phyloP scores from a whole-genome alignment of 352 stramenopile genomes.

The Phytopythium montanum region DNA sequence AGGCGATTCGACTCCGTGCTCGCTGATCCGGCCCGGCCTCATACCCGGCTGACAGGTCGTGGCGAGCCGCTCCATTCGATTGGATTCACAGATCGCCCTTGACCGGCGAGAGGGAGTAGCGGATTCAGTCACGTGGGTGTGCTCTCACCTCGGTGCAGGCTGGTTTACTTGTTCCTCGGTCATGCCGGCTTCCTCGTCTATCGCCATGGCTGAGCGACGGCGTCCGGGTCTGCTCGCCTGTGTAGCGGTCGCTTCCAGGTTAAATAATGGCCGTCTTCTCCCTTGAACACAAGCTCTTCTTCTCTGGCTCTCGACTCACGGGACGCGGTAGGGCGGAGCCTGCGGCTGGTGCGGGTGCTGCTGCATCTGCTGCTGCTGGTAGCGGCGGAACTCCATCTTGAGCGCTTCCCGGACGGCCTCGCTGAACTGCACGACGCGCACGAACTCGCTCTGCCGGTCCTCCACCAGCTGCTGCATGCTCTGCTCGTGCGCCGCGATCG shows the following conservation, averaged over 20 bases:
- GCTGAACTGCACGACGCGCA: slow-evolving; percentile 74
- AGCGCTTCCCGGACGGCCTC: slow-evolving; percentile 40
- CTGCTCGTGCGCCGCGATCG: slow-evolving; percentile 44
- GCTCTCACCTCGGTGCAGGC: slow-evolving; percentile 43
- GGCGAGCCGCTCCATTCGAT: too few relatives aligned
- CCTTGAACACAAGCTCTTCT: not conserved
- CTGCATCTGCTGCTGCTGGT: slow-evolving; percentile 26
- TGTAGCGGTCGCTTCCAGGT: slow-evolving; percentile 5
- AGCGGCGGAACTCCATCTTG: slow-evolving; percentile 32
- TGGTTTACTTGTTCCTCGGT: slow-evolving; percentile 81
- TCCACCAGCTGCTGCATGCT: slow-evolving; percentile 35
- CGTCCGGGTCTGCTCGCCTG: not conserved
- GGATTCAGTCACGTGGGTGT: too few relatives aligned
- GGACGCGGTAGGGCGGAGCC: slow-evolving; percentile 1
- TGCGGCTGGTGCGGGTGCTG: slow-evolving; percentile 13
- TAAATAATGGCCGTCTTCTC: slow-evolving; percentile 31
- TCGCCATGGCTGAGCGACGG: slow-evolving; percentile 51
- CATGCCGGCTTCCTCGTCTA: slow-evolving; percentile 82
- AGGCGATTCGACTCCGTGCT: too few relatives aligned
- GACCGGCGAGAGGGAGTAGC: too few relatives aligned
- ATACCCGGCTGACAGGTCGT: too few relatives aligned
- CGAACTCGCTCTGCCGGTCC: slow-evolving; percentile 60
- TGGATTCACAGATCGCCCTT: too few relatives aligned
- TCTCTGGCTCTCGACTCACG: not conserved
- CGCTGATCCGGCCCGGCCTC: too few relatives aligned